Base-by-base conservation (phyloP, 2,329 filamentous ascomycete species). In the Alternaria ethzedia region DNA sequence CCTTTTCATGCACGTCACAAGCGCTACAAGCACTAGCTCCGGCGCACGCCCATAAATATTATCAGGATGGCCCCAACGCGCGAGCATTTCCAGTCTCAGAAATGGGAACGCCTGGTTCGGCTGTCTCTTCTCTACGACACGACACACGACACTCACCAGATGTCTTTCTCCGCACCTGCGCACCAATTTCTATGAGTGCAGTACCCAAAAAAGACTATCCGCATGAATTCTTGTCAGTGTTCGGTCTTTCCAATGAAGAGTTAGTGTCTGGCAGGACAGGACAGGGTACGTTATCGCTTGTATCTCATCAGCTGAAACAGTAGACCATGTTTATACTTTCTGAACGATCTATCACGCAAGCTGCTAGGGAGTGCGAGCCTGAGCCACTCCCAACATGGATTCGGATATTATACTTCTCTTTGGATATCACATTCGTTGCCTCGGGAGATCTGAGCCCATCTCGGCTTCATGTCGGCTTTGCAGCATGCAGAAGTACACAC, bases 1-100 rank as follows among this genome's bases (percentile, higher is more conserved):
- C 61, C 47, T 52, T 58, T 57, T 43, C 28, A 67, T 69, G 66
- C 66, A 69, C 60, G 60, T 65, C 64, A 64, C 66, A 65, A 30
- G 49, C 54, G 52, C 59, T 62, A 54, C 55, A 64, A 52, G 49
- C 36, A 30, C 57, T 64, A 62, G 66, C 49, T 54, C 59, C 64
- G 47, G 57, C 65, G 57, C 45, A 46, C 64, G 54, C 13, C 32
- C 49, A 54, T 59, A 54, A 28, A 47, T 62, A 59, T 59, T 47
- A 50, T 54, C 46, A 41, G 30, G 23, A 41, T 44, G 43, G 20
- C 50, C 23, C 46, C 26, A 25, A 54, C 25, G 43, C 30, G 52
- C 26, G 50, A 21, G 47, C 21, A 57, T 20, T 46, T 41, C 36
- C 36, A 41, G 15, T 41, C 36, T 62, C 50, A 28, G 41, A 59